Conservation (phyloP, 1,139 yeast genomes). For the Geotrichum fermentans region DNA sequence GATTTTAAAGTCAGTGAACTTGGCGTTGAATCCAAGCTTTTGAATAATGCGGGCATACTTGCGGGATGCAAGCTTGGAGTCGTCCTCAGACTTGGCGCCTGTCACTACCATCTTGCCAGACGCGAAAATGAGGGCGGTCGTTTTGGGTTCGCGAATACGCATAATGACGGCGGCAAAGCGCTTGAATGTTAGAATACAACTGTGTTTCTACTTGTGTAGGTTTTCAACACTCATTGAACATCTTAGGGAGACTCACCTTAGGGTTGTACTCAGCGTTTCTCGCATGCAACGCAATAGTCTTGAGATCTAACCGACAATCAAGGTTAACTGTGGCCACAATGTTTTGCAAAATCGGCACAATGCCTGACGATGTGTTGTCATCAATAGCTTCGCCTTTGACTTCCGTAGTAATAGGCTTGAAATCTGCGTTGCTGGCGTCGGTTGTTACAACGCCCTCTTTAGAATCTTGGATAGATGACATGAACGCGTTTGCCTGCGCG, state of each 20-base stretch:
- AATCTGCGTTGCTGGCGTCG: slow-evolving; percentile 24
- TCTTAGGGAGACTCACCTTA: slow-evolving; percentile 34
- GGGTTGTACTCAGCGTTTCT: slow-evolving; percentile 99
- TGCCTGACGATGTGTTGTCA: slow-evolving; percentile 71
- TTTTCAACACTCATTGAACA: slow-evolving; percentile 11
- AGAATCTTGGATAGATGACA: slow-evolving; percentile 47
- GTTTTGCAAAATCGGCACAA: slow-evolving; percentile 91
- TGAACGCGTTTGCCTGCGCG: slow-evolving; percentile 72
- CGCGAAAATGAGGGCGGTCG: slow-evolving; percentile 95
- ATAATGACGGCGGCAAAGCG: slow-evolving; percentile 99
- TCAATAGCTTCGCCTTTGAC: slow-evolving; percentile 32
- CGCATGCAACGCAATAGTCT: slow-evolving; percentile 96
- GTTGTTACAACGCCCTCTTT: slow-evolving; percentile 20
- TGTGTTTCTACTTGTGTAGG: neutral
- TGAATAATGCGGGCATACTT: slow-evolving; percentile 97
- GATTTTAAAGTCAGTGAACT: slow-evolving; percentile 91
- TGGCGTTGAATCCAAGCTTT: slow-evolving; percentile 88
- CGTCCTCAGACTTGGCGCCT: slow-evolving; percentile 98
- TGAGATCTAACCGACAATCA: slow-evolving; percentile 91
- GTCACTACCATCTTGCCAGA: slow-evolving; percentile 99
- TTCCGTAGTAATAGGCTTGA: slow-evolving; percentile 36
- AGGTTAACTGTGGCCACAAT: slow-evolving; percentile 96
- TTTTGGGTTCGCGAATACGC: slow-evolving; percentile 98
- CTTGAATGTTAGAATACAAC: slow-evolving; percentile 18
- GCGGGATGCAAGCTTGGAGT: slow-evolving; percentile 92